Evolutionary conservation across 305 asterid genomes (phyloP).

Genomic region (Withania somnifera): DNA sequence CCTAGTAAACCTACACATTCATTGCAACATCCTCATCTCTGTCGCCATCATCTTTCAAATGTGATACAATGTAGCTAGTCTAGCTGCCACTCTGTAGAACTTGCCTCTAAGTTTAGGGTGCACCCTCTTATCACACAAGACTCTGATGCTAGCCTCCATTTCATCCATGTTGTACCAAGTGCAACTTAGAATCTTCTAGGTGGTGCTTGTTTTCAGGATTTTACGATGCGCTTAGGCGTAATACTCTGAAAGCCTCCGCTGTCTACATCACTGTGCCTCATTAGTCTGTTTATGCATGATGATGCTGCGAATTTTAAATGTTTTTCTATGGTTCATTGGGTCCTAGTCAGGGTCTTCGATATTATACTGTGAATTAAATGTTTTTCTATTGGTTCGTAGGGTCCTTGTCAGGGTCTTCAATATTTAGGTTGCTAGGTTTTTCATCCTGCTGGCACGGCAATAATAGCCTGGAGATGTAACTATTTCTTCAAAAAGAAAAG

Average conservation of each 20-base stretch:
- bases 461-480: neutral
- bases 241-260: neutral
- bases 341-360: neutral
- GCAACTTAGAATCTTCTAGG: neutral
- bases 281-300: neutral
- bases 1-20: too few relatives aligned
- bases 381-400: neutral
- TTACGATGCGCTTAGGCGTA: neutral
- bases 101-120: too few relatives aligned
- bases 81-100: too few relatives aligned
- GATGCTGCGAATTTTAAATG: neutral
- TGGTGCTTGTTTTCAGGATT: neutral
- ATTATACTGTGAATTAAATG: neutral
- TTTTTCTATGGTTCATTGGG: neutral
- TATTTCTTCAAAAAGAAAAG: neutral
- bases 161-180: too few relatives aligned
- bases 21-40: too few relatives aligned
- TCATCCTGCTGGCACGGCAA: neutral
- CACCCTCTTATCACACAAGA: too few relatives aligned
- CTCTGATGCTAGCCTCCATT: too few relatives aligned
- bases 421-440: neutral
- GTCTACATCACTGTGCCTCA: neutral
- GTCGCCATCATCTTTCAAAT: too few relatives aligned
- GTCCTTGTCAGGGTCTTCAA: neutral
- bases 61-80: too few relatives aligned